Base-by-base conservation (phyloP, 768 basidiomycete species). In the Lactifluus piperatus region DNA sequence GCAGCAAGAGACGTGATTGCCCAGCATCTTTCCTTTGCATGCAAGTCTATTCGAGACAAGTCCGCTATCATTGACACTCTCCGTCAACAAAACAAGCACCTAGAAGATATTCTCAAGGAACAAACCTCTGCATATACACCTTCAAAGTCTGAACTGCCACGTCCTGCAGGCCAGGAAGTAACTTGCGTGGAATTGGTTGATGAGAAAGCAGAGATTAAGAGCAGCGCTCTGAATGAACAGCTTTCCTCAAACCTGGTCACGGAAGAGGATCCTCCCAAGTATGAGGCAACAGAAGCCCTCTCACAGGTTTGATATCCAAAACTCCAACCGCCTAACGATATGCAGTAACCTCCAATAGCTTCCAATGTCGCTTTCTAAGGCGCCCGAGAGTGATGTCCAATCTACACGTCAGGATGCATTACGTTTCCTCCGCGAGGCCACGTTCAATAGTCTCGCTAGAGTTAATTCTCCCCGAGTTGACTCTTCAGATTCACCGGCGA, bases 51-150 rank as follows among this genome's bases (percentile, higher is more conserved):
- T 45, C 53, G 62, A 10, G 64, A 65, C 30, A 65, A 65, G 54
- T 36, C 54, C n/a, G 51, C 60, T 29, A 46, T 47, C 6, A 62
- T 61, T 14, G 58, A 56, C 16, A 47, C 37, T 10, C 57, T 64
- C 27, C 53, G 41, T 32, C 54, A 54, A 39, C 49, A 65, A 57
- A 65, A 65, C 32, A 54, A 52, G 26, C 51, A 62, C 20, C 41
- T 65, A 36, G 24, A 75, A 74, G 57, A 68, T 63, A 49, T 67
- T 65, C 41, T 65, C 71, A 57, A 66, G 27, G 71, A 75, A 55
- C 76, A 53, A 30, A 34, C 51, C 18, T 37, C 44, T n/a, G 26
- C 50, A 20, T 24, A 37, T 53, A n/a, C 22, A 5, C 36, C 48
- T 30, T 22, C 30, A 16, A 37, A 49, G 14, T 26, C 39, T 36